Conservation (phyloP, 345 rosid species). For the Aegle marmelos region DNA sequence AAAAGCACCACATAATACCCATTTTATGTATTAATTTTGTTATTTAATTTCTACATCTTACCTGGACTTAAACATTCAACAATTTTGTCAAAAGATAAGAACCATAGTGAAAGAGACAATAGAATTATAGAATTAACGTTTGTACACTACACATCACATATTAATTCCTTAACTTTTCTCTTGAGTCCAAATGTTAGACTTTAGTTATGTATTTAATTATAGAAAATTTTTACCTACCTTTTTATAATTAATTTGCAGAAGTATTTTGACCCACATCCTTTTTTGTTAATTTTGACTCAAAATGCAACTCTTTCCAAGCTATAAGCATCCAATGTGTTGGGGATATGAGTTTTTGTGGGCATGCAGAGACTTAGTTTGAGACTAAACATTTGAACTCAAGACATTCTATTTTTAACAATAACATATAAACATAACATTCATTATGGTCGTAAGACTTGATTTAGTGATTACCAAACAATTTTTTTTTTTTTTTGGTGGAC, state of each 20-base stretch:
- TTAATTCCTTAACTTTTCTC: not conserved
- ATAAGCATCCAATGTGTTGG: slow-evolving; percentile 3
- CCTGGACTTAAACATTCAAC: slow-evolving; percentile 16
- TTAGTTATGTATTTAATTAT: not conserved
- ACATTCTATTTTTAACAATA: not conserved
- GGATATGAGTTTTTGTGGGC: not conserved
- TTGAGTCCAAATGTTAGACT: slow-evolving; percentile 3
- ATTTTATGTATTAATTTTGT: not conserved
- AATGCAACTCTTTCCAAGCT: not conserved
- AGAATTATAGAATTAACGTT: not conserved
- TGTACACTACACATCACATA: not conserved
- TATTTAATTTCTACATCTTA: slow-evolving; percentile 15
- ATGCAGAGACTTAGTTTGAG: not conserved
- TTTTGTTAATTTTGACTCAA: not conserved
- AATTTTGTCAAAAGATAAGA: not conserved
- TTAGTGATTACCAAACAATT: no score
- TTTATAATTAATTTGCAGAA: not conserved
- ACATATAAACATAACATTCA: not conserved
- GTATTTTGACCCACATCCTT: not conserved
- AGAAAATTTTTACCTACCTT: not conserved
- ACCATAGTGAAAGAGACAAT: slow-evolving; percentile 17
- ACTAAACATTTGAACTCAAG: not conserved
- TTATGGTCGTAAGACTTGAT: not conserved
- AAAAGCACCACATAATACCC: not conserved
- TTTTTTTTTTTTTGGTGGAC: no score